Base-by-base conservation (phyloP, 192 early-diverging fungal species). In the Backusella psychrophila region DNA sequence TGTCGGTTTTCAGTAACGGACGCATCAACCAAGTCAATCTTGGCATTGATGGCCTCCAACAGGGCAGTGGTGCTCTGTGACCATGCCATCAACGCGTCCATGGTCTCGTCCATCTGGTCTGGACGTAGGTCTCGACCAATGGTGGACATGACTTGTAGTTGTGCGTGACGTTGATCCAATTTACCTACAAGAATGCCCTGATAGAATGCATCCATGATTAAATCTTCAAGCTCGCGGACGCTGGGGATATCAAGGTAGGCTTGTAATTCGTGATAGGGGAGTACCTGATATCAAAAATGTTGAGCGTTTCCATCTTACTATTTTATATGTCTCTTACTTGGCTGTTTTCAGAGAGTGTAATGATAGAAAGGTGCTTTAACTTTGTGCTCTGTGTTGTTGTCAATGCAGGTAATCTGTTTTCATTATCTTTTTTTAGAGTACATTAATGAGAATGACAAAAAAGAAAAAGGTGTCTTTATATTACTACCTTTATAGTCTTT, bases 181-280 rank as follows among this genome's bases (percentile, higher is more conserved):
- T 93, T 95, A 26, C 93, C 95, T 44, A 83, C 85, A 49, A 96
- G 80, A 7, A 96, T 81, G 52, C 89, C 89, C 72, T 93, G 91
- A 75, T 96, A 95, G 36, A 96, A 90, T 29, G 94, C 91, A 65
- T 94, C 92, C 74, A 96, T 96, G 76, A 96, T 93, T 67, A 96
- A 81, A 81, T 96, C 94, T 74, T 96, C 95, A 41, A 96, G 83
- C 56, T 95, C 91, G 36, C 95, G 88, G 6, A 95, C 88, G 73
- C 91, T 94, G 23, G 88, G 67, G 75, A 96, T 90, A 72, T 93
- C 87, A 9, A 96, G 85, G 31, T 89, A 84, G 12, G 81, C n/a
- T 46, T 91, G 82, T 63, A 96, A 85, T 17, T 76, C 68, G 14
- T 87, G 79, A 73, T 96, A 96, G 7, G 86, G 82, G 39, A 96